Conservation (phyloP, 148 eudicot species). For the Rhododendron henanense region DNA sequence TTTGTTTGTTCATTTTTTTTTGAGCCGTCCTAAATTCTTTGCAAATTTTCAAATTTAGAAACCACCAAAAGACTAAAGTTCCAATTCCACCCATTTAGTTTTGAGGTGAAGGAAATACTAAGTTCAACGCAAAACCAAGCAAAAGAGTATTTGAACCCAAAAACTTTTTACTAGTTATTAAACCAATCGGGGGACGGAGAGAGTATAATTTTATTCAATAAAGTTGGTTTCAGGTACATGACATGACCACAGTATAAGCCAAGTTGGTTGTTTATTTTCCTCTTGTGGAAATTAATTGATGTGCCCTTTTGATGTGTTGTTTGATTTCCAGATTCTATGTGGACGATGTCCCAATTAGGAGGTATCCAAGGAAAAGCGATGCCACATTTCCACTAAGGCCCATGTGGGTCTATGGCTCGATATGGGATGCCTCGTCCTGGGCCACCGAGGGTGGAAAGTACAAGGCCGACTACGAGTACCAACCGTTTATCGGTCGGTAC, state of each 20-base stretch:
- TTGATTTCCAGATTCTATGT: slow-evolving; percentile 65
- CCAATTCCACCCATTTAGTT: background rate
- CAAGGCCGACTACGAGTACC: slow-evolving; percentile 81
- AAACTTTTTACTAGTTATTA: too few relatives aligned
- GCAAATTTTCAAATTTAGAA: too few relatives aligned
- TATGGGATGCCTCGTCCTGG: slow-evolving; percentile 99
- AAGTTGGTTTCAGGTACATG: background rate
- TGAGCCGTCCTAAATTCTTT: background rate
- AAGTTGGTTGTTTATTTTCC: background rate
- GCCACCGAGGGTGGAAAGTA: slow-evolving; percentile 89
- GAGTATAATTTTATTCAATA: too few relatives aligned
- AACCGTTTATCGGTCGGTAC: slow-evolving; percentile 75
- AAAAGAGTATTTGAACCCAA: background rate
- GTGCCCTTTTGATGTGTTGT: background rate
- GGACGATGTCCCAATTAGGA: slow-evolving; percentile 89
- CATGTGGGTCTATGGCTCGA: slow-evolving; percentile 94
- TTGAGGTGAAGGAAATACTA: background rate
- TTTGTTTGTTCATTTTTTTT: background rate
- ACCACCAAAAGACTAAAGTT: too few relatives aligned
- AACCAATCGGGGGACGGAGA: too few relatives aligned
- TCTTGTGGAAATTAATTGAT: background rate
- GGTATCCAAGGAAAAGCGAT: slow-evolving; percentile 72
- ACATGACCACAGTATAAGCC: background rate
- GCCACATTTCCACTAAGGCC: slow-evolving; percentile 80
- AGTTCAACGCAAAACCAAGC: background rate